Percentiles rank a stretch among this genome's conserved stretches.
Conservation (phyloP, 768 basidiomycete genomes). For the Gautieria morchelliformis region DNA sequence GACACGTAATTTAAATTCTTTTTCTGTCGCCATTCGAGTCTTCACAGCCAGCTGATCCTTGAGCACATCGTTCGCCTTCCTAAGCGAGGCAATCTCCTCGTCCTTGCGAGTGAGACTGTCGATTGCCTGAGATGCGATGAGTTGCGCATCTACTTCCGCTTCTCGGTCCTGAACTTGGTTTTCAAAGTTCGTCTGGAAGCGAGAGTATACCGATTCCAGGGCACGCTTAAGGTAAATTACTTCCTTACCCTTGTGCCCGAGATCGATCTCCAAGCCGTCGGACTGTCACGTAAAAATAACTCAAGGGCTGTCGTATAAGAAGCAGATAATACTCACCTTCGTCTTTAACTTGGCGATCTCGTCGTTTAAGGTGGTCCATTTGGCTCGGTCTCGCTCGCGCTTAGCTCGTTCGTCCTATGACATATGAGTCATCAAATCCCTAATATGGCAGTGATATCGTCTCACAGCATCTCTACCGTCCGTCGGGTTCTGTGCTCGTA, state of each 20-base stretch:
- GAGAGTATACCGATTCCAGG: slow-evolving; percentile 78
- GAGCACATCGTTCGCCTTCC: slow-evolving; percentile 37
- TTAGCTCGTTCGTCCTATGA: slow-evolving; percentile 63
- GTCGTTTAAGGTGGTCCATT: slow-evolving; percentile 62
- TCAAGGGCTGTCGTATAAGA: background rate
- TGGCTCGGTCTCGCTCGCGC: slow-evolving; percentile 64
- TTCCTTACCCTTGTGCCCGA: slow-evolving; percentile 60
- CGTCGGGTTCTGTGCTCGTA: slow-evolving; percentile 46
- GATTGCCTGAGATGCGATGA: slow-evolving; percentile 62
- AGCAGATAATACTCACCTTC: slow-evolving; percentile 37
- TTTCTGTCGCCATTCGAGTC: slow-evolving; percentile 46
- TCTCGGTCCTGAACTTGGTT: slow-evolving; percentile 34
- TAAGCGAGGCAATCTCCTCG: slow-evolving; percentile 46
- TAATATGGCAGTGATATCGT: background rate
- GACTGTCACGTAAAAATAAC: slow-evolving; percentile 28
- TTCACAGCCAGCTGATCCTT: slow-evolving; percentile 42
- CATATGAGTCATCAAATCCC: background rate
- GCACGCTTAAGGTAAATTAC: slow-evolving; percentile 70
- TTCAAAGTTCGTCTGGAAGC: slow-evolving; percentile 57
- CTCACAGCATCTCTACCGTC: slow-evolving; percentile 55
- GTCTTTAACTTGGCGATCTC: slow-evolving; percentile 65
- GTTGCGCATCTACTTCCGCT: slow-evolving; percentile 52
- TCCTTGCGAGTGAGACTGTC: slow-evolving; percentile 63
- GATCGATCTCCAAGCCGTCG: slow-evolving; percentile 37
- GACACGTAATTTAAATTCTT: slow-evolving; percentile 60